Conservation (phyloP, 306 rosid species). For the Malus sieversii region DNA sequence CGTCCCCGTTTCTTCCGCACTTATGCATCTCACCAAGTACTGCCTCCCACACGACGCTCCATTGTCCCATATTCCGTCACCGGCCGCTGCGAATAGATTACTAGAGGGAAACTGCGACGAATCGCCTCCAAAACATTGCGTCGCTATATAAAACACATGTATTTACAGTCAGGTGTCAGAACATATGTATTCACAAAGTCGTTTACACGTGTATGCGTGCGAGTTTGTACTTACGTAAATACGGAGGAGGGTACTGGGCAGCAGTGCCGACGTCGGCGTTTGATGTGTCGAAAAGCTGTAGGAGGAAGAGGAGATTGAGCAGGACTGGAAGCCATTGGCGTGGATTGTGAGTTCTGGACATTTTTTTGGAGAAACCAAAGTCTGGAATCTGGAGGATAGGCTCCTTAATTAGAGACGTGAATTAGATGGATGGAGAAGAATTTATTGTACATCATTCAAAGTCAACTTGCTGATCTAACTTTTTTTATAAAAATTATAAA, state of each 20-base stretch:
- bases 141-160: constrained; percentile 26
- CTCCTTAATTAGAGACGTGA: not conserved
- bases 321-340: not conserved
- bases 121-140: constrained; percentile 54
- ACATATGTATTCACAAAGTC: not conserved
- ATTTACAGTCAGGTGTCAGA: not conserved
- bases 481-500: no score
- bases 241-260: constrained; percentile 59
- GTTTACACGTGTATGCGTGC: not conserved
- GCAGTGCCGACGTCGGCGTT: constrained; percentile 64
- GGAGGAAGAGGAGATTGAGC: not conserved
- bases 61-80: constrained; percentile 84
- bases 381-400: not conserved
- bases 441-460: not conserved
- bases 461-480: not conserved
- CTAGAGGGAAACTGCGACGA: constrained; percentile 56
- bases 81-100: constrained; percentile 63
- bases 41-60: constrained; percentile 89
- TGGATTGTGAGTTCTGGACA: not conserved
- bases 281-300: constrained; percentile 16
- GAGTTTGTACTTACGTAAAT: constrained; percentile 40
- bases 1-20: constrained; percentile 47
- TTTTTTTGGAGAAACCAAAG: not conserved
- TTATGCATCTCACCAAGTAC: constrained; percentile 64
- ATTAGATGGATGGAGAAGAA: not conserved